Evolutionary conservation across 2,329 filamentous ascomycete species (phyloP).

Genomic region (Alternaria ventricosa): DNA sequence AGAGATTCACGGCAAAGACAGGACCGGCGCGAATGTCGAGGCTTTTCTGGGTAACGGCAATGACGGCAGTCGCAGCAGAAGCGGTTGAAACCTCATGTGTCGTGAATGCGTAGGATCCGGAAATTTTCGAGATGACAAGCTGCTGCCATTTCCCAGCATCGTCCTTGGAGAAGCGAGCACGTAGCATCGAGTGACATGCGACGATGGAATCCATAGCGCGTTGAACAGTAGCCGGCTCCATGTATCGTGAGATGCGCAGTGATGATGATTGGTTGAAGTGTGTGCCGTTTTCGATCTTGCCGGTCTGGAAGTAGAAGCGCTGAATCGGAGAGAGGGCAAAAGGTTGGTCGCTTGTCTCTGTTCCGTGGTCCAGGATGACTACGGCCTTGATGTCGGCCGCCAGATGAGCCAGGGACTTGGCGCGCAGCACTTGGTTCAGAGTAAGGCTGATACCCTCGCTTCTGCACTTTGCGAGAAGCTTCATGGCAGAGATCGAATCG

Average conservation of each 20-base stretch:
- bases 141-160: constrained; percentile 31
- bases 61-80: constrained; percentile 17
- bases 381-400: constrained; percentile 25
- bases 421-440: constrained; percentile 41
- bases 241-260: constrained; percentile 41
- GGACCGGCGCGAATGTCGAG: constrained; percentile 40
- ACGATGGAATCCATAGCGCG: constrained; percentile 32
- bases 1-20: constrained; percentile 36
- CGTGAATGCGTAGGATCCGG: constrained; percentile 29
- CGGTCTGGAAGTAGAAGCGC: constrained; percentile 50
- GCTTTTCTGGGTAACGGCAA: constrained; percentile 32
- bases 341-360: constrained; percentile 33
- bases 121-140: constrained; percentile 13
- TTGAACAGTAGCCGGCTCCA: constrained; percentile 33
- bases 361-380: constrained; percentile 7
- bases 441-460: constrained; percentile 41
- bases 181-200: constrained; percentile 42
- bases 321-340: constrained; percentile 57
- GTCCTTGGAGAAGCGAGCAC: constrained; percentile 34
- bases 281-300: constrained; percentile 37
- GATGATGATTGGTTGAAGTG: constrained; percentile 57
- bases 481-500: constrained; percentile 44
- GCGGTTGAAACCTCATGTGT: constrained; percentile 14
- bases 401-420: constrained; percentile 40
- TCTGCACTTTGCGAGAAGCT: constrained; percentile 38